Evolutionary conservation across 2,329 filamentous ascomycete genomes (phyloP), one percentile per base, ranked within the genome.

Genomic region (Fusarium ambrosium): DNA sequence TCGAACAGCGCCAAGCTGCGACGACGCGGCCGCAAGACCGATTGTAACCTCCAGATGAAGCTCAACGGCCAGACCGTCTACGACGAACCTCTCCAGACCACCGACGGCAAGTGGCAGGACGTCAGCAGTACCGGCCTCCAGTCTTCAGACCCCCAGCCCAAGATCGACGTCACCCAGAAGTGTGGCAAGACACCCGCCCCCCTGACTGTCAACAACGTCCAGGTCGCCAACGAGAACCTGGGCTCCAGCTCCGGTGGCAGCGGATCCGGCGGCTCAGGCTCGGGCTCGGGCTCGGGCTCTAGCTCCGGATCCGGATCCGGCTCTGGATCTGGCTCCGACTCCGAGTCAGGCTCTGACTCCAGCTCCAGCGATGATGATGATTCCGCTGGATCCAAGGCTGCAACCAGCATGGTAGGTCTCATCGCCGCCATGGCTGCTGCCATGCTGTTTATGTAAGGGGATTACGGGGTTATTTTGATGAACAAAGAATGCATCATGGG

Each of bases 21-120:
- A 48, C 56, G 60, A 37, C 51, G 72, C 29, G 69, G 51, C 18
- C 53, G 51, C 4, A 66, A 74, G 62, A 74, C 72, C 1, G 72
- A 69, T 20, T 74, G 72, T 20, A 69, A 45, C 10, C 64, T 74
- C 7, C 60, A 63, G 56, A 74, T 74, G 11, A 65, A 66, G 20
- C 72, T 73, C 3, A 59, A 62, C 7, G 56, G 53, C 7, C 64
- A 74, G 20, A 72, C 41, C n/a, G 72, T 74, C 53, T 74, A 74
- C n/a, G 56, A 64, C 20, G 61, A 75, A 32, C 72, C 72, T 27
- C 29, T 74, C 2, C 63, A 55, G 1, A 69, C 72, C 3, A 74
- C 61, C 62, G 70, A 72, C 10, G 72, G 72, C 53, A 34, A 70
- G 36, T 74, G 72, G 39, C 64, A 74, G 32, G 68, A 75, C 7